Evolutionary conservation across 768 basidiomycete genomes (phyloP).

Genomic region (Tylopilus felleus): DNA sequence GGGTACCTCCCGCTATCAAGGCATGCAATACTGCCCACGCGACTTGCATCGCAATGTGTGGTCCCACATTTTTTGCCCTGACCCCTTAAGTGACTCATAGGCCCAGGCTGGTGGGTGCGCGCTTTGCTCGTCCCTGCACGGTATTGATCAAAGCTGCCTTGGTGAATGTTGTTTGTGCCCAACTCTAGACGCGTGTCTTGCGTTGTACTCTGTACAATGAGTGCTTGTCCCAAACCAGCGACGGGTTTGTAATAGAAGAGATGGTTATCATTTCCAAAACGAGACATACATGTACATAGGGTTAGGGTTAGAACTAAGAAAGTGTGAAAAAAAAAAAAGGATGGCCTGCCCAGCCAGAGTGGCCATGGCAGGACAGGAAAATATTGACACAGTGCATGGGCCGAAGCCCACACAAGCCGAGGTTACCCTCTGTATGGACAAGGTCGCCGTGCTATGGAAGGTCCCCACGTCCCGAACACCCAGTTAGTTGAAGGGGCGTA

Average conservation of each 20-base stretch:
- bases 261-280: too few relatives aligned
- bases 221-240: too few relatives aligned
- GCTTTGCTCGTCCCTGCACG: too few relatives aligned
- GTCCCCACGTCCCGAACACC: slow-evolving; percentile 54
- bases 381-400: slow-evolving; percentile 79
- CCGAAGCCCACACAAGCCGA: slow-evolving; percentile 57
- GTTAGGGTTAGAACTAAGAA: too few relatives aligned
- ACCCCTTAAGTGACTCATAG: slow-evolving; percentile 20
- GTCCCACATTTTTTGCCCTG: slow-evolving; percentile 18
- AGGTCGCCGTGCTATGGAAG: slow-evolving; percentile 56
- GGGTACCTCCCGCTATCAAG: slow-evolving; percentile 18
- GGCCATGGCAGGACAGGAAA: slow-evolving; percentile 67
- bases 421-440: slow-evolving; percentile 46
- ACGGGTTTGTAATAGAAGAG: too few relatives aligned
- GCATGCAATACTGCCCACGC: slow-evolving; percentile 25
- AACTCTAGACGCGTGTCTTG: background rate
- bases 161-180: background rate
- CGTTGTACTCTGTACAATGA: too few relatives aligned
- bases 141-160: too few relatives aligned
- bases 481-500: slow-evolving; percentile 49
- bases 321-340: too few relatives aligned
- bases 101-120: background rate
- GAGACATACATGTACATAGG: too few relatives aligned
- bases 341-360: slow-evolving; percentile 39
- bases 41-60: slow-evolving; percentile 25